A percentile compares a stretch with the other conserved stretches of the same genome.
Evolutionary conservation across 2,329 filamentous ascomycete genomes (phyloP).

Genomic region (Emydomyces testavorans): DNA sequence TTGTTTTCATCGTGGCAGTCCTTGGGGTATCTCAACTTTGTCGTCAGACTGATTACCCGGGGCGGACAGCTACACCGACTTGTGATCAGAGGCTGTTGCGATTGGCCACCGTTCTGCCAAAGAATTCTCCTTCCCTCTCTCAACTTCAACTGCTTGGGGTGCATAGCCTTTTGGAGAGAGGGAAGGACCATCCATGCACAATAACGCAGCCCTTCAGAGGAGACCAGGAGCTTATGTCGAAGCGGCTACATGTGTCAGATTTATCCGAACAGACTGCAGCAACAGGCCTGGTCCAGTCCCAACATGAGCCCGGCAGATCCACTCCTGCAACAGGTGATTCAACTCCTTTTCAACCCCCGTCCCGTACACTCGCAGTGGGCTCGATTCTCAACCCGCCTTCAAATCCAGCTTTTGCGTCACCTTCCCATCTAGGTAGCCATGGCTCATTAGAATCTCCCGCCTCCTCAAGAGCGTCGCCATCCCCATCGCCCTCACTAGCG

Average conservation of each 20-base stretch:
- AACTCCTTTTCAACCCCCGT: slow-evolving; percentile 14
- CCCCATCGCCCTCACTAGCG: slow-evolving; percentile 13
- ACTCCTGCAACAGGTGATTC: slow-evolving; percentile 1
- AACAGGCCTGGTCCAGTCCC: neutral
- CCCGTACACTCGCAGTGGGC: slow-evolving; percentile 32
- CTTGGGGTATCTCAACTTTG: slow-evolving; percentile 29
- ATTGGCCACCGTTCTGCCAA: slow-evolving; percentile 20
- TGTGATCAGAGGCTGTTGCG: slow-evolving; percentile 24
- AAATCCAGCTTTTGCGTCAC: slow-evolving; percentile 18
- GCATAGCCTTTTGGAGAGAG: slow-evolving; percentile 29
- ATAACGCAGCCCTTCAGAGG: slow-evolving; percentile 21
- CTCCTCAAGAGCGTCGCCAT: slow-evolving; percentile 13
- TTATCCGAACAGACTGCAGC: slow-evolving; percentile 22
- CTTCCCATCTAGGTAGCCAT: slow-evolving; percentile 16
- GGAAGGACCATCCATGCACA: slow-evolving; percentile 30
- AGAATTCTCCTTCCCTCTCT: slow-evolving; percentile 29
- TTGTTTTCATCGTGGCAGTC: slow-evolving; percentile 33
- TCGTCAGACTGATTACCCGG: slow-evolving; percentile 21
- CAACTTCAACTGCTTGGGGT: slow-evolving; percentile 26
- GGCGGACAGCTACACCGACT: slow-evolving; percentile 24
- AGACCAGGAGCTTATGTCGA: slow-evolving; percentile 33
- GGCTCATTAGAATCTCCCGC: slow-evolving; percentile 21
- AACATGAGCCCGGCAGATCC: neutral
- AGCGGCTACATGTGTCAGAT: slow-evolving; percentile 24
- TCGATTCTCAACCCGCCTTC: slow-evolving; percentile 32